These are phyloP conservation scores for Cymbidium sinense DNA, from an alignment of 106 monocot genomes.

Conservation along the genomic window DNA sequence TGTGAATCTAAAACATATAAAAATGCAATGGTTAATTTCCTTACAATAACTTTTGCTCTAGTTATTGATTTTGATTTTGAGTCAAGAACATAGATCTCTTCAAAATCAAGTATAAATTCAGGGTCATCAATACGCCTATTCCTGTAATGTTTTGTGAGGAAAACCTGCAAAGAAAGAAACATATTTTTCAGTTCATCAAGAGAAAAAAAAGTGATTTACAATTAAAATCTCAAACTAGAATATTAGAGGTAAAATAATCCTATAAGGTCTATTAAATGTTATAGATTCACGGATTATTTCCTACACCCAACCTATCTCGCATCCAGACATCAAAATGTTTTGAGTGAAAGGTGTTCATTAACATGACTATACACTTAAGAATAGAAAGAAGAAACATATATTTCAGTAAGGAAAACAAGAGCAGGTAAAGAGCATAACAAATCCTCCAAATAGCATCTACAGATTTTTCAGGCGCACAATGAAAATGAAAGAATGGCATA, in stretches of 20 bases:
- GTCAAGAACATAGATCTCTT: slow-evolving; percentile 95
- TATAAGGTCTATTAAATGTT: neutral
- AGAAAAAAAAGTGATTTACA: neutral
- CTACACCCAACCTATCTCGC: neutral
- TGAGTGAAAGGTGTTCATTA: neutral
- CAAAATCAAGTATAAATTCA: slow-evolving; percentile 95
- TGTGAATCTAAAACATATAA: neutral
- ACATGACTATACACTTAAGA: neutral
- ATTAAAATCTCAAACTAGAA: neutral
- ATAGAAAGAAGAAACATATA: neutral
- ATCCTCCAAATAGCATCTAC: neutral
- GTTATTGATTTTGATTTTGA: slow-evolving; percentile 80
- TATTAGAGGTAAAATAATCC: neutral
- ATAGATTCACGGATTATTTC: neutral
- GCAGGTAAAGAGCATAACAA: neutral
- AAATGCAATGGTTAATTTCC: slow-evolving; percentile 7
- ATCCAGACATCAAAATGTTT: neutral
- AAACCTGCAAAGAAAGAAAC: slow-evolving; percentile 44
- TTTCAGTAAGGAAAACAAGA: neutral
- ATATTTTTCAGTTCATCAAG: neutral
- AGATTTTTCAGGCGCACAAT: neutral
- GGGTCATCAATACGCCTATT: slow-evolving; percentile 67
- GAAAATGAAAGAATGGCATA: too few species aligned
- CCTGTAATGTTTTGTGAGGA: slow-evolving; percentile 91
- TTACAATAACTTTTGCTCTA: slow-evolving; percentile 85